Evolutionary conservation across 441 rosid species (phyloP), one percentile per base, ranked within the genome.

Genomic region (Daphne laureola): DNA sequence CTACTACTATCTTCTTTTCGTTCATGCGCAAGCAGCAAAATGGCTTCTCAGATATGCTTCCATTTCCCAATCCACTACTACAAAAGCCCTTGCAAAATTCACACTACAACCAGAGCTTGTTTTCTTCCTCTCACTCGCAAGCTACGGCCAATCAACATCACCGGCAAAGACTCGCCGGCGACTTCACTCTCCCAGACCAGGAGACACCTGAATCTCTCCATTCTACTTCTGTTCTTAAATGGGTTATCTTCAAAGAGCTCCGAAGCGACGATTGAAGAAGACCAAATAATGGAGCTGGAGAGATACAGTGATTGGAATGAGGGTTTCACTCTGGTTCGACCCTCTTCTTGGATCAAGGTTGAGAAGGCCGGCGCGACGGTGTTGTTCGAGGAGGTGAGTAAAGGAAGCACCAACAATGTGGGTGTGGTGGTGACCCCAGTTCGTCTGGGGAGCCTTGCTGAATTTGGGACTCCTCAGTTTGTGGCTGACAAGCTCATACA

Each of bases 401-500:
- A 70, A 51, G 81, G 83, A 64, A 79, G 76, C 59, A n/a, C n/a
- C n/a, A 88, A 88, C 78, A 88, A 73, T 62, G 55, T 84, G 14
- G 96, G 98, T 54, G 85, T 88, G 45, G 91, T 88, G 36, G 98
- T 88, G 48, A 82, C 58, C 71, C 93, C 91, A n/a, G 85, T 88
- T 82, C 96, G 95, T 56, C 75, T 91, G 43, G 49, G 67, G 1
- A 79, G 66, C 61, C 95, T 88, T 47, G 77, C 70, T 49, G 84
- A 88, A 55, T 86, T 80, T 66, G 98, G 96, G 61, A 68, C 71
- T 62, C 95, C 96, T 61, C 77, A 80, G 12, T 87, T 87, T 68
- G 96, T 88, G 4, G 98, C 70, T 12, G 87, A 86, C 55, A 88
- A 84, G 69, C 91, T 91, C 62, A 84, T 91, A 54, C 82, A 79